Base-by-base conservation (phyloP, 495 filamentous ascomycete genomes). In the Podospora anserina region DNA sequence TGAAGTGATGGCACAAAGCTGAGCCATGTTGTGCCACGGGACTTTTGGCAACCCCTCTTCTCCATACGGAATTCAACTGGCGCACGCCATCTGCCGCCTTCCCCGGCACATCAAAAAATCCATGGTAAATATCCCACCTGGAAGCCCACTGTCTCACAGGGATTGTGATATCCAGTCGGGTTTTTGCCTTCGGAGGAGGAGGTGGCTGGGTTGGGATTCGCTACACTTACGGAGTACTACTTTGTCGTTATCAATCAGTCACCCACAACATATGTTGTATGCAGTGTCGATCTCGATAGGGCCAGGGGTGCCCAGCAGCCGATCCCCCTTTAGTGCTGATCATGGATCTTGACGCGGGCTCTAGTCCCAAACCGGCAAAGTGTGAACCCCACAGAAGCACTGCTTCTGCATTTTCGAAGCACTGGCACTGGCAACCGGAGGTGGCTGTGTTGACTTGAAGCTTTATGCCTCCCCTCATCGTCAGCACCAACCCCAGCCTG, bases 311-410 rank as follows among this genome's bases (percentile, higher is more conserved):
- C 26, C 30, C 59, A 61, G 27, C 18, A 58, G 61, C 19, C 30
- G 61, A 63, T 63, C 61, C 61, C 61, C 61, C 61, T 62, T 39
- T 63, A 63, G 61, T 32, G 61, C 61, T 49, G 61, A 63, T 63
- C 61, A 30, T 16, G 60, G 11, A 15, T 34, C 60, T 62, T 30
- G 23, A 30, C 26, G 60, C 18, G 16, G n/a, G 13, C 16, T 20
- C 61, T 63, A 63, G 34, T 19, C 61, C 61, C 61, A 63, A 63
- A 63, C n/a, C 15, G 61, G 61, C 32, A 39, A 18, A 32, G 49
- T 32, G 18, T 32, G 0, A 63, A 63, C 32, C 11, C 59, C 23
- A 61, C 39, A 58, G 56, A 58, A 58, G 23, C 56, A 20, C 56
- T 7, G 30, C 20, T 13, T 20, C 6, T 27, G 19, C 56, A 58